Evolutionary conservation across 2,329 filamentous ascomycete genomes (phyloP).

Genomic region (Monilinia laxa): DNA sequence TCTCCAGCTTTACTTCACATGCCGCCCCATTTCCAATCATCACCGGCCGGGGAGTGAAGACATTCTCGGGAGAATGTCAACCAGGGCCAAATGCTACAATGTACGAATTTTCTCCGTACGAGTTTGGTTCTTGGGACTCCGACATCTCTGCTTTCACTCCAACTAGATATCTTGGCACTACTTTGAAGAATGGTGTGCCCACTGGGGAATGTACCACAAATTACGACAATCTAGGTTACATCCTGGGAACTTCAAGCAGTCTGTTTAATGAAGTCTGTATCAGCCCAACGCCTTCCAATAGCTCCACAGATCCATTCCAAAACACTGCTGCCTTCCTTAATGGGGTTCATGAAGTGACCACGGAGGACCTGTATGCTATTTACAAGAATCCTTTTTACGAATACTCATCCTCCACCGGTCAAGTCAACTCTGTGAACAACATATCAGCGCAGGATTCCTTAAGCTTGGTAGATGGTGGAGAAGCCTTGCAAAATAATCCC

Average conservation of each 20-base stretch:
- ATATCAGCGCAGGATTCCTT: constrained; percentile 42
- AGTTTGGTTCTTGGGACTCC: constrained; percentile 64
- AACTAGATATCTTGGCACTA: constrained; percentile 59
- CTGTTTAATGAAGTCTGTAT: constrained; percentile 42
- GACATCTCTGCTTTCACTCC: constrained; percentile 60
- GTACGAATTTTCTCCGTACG: constrained; percentile 65
- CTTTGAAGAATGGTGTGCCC: constrained; percentile 52
- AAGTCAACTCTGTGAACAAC: constrained; percentile 35
- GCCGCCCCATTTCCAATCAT: constrained; percentile 49
- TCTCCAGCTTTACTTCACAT: constrained; percentile 45
- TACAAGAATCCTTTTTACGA: constrained; percentile 63
- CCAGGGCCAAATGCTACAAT: constrained; percentile 54
- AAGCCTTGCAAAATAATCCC: constrained; percentile 47
- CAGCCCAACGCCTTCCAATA: constrained; percentile 25
- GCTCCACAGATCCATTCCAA: constrained; percentile 28
- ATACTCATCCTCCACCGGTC: constrained; percentile 41
- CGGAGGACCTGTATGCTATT: constrained; percentile 43
- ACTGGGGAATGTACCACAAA: constrained; percentile 45
- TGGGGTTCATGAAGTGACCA: constrained; percentile 36
- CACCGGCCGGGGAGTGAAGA: constrained; percentile 44
- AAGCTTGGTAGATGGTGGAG: constrained; percentile 49
- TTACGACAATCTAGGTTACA: constrained; percentile 51
- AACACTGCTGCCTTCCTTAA: constrained; percentile 39
- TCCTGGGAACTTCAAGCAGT: constrained; percentile 47
- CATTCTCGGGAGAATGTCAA: constrained; percentile 42